Evolutionary conservation across 805 yeast species (phyloP).

Genomic region (Teunomyces barrocoloradensis): DNA sequence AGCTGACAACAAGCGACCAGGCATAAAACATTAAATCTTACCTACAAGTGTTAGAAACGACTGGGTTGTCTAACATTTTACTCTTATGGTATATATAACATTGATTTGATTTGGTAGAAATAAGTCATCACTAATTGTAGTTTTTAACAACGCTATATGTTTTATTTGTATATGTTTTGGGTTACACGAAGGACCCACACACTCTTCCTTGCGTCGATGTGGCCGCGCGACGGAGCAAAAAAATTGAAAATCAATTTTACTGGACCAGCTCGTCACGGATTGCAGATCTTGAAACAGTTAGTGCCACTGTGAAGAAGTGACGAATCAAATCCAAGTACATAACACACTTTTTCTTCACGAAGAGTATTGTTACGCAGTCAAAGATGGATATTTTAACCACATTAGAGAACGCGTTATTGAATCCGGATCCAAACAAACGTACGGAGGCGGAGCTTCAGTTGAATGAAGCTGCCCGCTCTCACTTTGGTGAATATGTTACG

Average conservation of each 20-base stretch:
- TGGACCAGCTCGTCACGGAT: constrained; percentile 1
- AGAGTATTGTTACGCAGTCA: not conserved
- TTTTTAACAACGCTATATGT: no score
- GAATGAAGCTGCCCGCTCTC: constrained; percentile 63
- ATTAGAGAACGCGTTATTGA: constrained; percentile 76
- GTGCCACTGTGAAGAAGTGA: not conserved
- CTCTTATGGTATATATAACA: no score
- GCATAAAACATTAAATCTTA: no score
- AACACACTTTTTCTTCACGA: no score
- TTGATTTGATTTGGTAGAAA: no score
- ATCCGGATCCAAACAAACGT: constrained; percentile 64
- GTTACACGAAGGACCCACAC: no score
- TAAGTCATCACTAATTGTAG: no score
- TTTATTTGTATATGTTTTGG: no score
- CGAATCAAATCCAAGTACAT: not conserved
- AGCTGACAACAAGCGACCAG: no score
- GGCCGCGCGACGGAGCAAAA: constrained; percentile 1
- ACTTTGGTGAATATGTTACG: constrained; percentile 72
- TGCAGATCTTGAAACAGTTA: not conserved
- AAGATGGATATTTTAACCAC: constrained; percentile 63
- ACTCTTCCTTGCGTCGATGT: not conserved
- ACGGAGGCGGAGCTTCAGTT: constrained; percentile 77
- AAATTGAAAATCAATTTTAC: constrained; percentile 3
- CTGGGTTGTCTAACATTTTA: no score
- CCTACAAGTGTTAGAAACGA: no score